Evolutionary conservation across 306 rosid species (phyloP).

Genomic region (Rosa lucieae): DNA sequence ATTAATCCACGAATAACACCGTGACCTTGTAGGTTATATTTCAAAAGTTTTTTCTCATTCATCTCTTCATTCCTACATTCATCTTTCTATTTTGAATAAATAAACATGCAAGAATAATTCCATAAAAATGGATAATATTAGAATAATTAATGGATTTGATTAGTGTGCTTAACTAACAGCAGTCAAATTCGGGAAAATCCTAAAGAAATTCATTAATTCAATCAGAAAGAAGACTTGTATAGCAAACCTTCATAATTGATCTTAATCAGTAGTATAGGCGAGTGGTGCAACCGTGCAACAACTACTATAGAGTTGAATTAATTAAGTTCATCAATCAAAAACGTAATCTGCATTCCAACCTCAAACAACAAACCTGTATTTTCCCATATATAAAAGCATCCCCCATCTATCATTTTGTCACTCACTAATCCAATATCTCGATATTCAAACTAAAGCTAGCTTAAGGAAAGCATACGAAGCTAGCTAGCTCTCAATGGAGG

Average conservation of each 20-base stretch:
- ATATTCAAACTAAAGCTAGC: not conserved
- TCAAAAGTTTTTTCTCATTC: no score
- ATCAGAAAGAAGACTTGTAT: not conserved
- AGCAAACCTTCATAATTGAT: not conserved
- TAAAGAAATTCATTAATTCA: not conserved
- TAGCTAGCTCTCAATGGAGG: not conserved
- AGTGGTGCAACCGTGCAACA: conserved; percentile 3
- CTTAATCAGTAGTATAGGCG: not conserved
- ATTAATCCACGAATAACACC: no score
- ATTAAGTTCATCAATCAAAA: not conserved
- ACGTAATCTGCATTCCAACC: conserved; percentile 1
- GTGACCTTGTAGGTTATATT: no score
- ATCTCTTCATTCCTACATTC: no score
- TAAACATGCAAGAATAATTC: not conserved
- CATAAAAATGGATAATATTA: no score
- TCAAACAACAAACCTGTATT: not conserved
- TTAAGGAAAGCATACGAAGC: not conserved
- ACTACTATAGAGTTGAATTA: not conserved
- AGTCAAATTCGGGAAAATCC: not conserved
- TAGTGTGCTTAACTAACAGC: not conserved
- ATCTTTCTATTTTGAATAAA: no score
- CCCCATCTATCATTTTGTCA: not conserved
- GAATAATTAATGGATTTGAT: not conserved
- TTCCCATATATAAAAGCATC: not conserved
- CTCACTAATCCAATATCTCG: not conserved